These are phyloP conservation scores for Saussurea involucrata DNA, from an alignment of 129 eudicot genomes.

Conservation along the genomic window DNA sequence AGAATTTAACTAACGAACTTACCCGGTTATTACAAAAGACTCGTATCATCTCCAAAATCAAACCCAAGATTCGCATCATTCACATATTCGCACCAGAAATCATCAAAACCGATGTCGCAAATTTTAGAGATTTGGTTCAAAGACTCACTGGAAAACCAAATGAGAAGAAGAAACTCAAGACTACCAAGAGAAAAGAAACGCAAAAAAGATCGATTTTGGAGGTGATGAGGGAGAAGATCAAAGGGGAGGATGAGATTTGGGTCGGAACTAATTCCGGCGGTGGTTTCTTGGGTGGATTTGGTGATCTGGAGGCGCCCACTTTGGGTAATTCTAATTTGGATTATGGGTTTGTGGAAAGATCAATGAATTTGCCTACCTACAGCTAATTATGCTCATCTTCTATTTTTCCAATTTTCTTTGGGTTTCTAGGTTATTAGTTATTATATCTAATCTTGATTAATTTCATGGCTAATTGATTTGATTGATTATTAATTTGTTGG, in stretches of 20 bases:
- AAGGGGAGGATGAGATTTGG: constrained; percentile 86
- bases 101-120: constrained; percentile 80
- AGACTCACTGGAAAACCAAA: constrained; percentile 85
- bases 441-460: constrained; percentile 23
- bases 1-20: no score
- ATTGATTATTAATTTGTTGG: constrained; percentile 33
- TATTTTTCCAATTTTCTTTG: not conserved
- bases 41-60: constrained; percentile 57
- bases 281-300: constrained; percentile 70
- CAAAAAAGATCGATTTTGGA: constrained; percentile 33
- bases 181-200: constrained; percentile 14
- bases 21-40: no score
- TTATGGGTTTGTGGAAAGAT: constrained; percentile 47
- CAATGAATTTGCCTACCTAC: constrained; percentile 42
- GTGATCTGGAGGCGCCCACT: constrained; percentile 52
- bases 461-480: constrained; percentile 30
- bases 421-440: constrained; percentile 16
- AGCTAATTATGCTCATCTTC: constrained; percentile 10
- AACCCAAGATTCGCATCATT: constrained; percentile 89
- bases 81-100: constrained; percentile 95
- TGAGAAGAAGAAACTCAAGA: constrained; percentile 34
- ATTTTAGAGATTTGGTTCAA: constrained; percentile 84
- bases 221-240: constrained; percentile 54
- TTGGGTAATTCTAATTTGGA: constrained; percentile 47
- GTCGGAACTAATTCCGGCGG: constrained; percentile 69